A percentile compares a stretch with the other conserved stretches of the same genome.
These are phyloP conservation scores for Pneumocystis sp. DNA, from an alignment of 1,139 yeast genomes.

Conservation along the genomic window DNA sequence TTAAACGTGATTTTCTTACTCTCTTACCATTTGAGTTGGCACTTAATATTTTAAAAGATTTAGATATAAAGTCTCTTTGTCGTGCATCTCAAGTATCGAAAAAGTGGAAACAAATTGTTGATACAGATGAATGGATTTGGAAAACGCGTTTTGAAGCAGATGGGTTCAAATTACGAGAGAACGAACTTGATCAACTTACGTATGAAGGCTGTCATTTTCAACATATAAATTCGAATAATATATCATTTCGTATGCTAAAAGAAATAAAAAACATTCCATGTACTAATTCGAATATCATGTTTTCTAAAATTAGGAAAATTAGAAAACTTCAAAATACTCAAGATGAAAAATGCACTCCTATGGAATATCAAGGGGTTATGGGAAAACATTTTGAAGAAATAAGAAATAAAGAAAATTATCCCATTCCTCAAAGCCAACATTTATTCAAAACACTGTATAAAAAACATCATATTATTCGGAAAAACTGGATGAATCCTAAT, in stretches of 20 bases:
- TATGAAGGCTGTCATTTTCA: slow-evolving; percentile 2
- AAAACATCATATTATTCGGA: slow-evolving; percentile 47
- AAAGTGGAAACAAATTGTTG: slow-evolving; percentile 53
- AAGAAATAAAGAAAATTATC: slow-evolving; percentile 8
- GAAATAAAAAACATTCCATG: neutral
- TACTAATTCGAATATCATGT: neutral
- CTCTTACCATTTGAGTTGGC: slow-evolving; percentile 68
- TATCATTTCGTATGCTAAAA: neutral
- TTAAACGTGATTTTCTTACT: slow-evolving; percentile 59
- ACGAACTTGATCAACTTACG: neutral
- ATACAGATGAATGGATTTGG: slow-evolving; percentile 36
- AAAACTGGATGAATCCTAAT: slow-evolving; percentile 70
- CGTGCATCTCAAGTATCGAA: slow-evolving; percentile 51
- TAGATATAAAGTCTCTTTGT: slow-evolving; percentile 52
- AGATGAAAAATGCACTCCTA: neutral
- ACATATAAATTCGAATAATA: slow-evolving; percentile 1
- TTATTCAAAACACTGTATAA: slow-evolving; percentile 46
- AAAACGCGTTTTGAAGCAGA: slow-evolving; percentile 24
- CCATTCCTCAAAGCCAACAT: slow-evolving; percentile 15
- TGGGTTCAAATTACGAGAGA: slow-evolving; percentile 16
- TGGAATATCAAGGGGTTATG: slow-evolving; percentile 5
- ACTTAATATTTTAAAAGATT: slow-evolving; percentile 45
- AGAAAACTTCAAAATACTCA: neutral
- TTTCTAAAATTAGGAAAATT: neutral
- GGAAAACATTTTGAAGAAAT: slow-evolving; percentile 9